Evolutionary conservation across 352 stramenopile species (phyloP), one percentile per base, ranked within the genome.

Genomic region (Globisporangium viniferum): DNA sequence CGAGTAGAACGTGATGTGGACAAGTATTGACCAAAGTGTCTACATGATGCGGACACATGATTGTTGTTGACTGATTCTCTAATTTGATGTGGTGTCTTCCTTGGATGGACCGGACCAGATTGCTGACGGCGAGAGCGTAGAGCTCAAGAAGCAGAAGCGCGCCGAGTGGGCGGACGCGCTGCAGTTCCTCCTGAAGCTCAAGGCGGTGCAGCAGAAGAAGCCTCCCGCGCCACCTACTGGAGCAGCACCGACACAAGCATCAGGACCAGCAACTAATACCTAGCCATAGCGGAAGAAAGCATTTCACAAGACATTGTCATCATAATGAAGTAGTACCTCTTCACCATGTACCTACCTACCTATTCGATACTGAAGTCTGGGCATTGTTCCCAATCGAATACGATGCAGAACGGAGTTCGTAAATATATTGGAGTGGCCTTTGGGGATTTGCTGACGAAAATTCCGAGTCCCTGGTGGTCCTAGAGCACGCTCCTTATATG

Each of bases 161-260:
- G 63, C 49, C 6, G 86, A 91, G 63, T 93, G 86, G 86, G 73
- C 75, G 0, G 86, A 92, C n/a, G 83, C 82, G 20, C 67, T 93
- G 24, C 82, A 90, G 71, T 88, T 90, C 67, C 73, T 93, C 7
- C 72, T 91, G 48, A 90, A 89, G 54, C 73, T 90, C 29, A 91
- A 93, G 71, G 62, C 63, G 4, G 77, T 76, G 51, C 73, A 78
- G 58, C 44, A 49, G 20, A 77, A 77, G 51, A 73, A 76, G 48
- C 18, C 48, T 12, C 31, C 48, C 33, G 49, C 51, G 1, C 56
- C 54, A 14, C 44, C 49, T 8, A 10, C 7, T 5, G 18, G 24
- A 57, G 7, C 63, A 57, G 7, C 63, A 27, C 12, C 53, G 5
- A 33, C 9, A 14, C 8, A 14, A 53, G 46, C 46, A 54, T 14